phyloP scores from a whole-genome alignment of 225 moss, liverwort and hornwort species.

The Lunularia cruciata region DNA sequence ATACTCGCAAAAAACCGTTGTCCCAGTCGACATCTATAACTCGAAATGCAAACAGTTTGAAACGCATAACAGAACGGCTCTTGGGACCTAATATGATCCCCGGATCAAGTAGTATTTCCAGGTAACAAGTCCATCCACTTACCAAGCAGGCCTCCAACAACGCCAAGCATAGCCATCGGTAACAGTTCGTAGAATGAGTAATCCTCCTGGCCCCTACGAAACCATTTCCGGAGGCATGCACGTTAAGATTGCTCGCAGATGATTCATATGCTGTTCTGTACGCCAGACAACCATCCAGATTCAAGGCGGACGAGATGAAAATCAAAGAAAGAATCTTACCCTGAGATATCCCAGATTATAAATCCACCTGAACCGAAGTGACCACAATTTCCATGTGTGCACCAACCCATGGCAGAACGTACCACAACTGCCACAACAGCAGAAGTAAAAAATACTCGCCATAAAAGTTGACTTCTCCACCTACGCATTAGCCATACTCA shows the following conservation, averaged over 20 bases:
- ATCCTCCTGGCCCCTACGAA: conserved; percentile 90
- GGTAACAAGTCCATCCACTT: background rate
- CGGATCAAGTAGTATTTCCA: background rate
- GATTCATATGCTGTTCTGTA: too few relatives aligned
- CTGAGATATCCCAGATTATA: conserved; percentile 99
- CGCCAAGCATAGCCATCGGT: conserved; percentile 98
- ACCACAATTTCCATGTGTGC: conserved; percentile 95
- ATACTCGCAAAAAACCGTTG: too few relatives aligned
- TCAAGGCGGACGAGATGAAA: too few relatives aligned
- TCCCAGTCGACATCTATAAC: too few relatives aligned
- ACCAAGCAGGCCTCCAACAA: conserved; percentile 96
- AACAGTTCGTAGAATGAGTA: conserved; percentile 96
- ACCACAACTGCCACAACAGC: conserved; percentile 99
- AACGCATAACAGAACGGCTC: too few relatives aligned
- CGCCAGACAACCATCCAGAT: too few relatives aligned
- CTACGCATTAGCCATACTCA: conserved; percentile 38
- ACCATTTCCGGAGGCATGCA: too few relatives aligned
- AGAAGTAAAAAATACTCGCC: conserved; percentile 98
- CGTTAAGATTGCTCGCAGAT: too few relatives aligned
- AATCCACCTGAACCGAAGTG: conserved; percentile 99
- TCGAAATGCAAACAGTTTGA: too few relatives aligned
- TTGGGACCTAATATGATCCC: too few relatives aligned
- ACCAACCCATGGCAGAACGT: conserved; percentile 99
- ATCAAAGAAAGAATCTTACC: conserved; percentile 50
- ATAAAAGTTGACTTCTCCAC: conserved; percentile 99